Conservation (phyloP, 768 basidiomycete species). For the Tylopilus rubrobrunneus region DNA sequence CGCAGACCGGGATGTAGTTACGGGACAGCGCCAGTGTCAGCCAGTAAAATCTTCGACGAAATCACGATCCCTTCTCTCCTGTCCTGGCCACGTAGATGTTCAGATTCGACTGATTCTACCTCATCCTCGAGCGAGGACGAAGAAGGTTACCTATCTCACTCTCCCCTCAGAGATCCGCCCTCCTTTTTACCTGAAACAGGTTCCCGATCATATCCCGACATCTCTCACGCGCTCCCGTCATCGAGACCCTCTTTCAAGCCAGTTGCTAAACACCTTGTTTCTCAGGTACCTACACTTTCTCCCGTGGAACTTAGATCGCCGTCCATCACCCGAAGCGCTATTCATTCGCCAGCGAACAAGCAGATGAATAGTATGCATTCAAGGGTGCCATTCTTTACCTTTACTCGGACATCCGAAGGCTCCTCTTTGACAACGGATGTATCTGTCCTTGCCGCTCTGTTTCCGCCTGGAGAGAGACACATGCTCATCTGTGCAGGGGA, state of each 20-base stretch:
- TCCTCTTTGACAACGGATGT: slow-evolving; percentile 75
- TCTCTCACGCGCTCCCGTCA: slow-evolving; percentile 30
- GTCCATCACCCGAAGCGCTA: slow-evolving; percentile 5
- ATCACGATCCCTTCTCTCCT: slow-evolving; percentile 20
- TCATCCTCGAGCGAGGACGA: slow-evolving; percentile 39
- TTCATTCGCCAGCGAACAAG: slow-evolving; percentile 14
- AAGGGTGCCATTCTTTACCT: slow-evolving; percentile 72
- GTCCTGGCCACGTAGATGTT: slow-evolving; percentile 19
- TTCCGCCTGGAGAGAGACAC: slow-evolving; percentile 66
- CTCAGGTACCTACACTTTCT: slow-evolving; percentile 32
- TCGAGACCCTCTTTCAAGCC: slow-evolving; percentile 33
- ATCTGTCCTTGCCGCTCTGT: slow-evolving; percentile 60
- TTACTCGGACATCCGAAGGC: slow-evolving; percentile 73
- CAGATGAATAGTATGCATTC: slow-evolving; percentile 7
- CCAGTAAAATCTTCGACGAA: slow-evolving; percentile 9
- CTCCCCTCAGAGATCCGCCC: slow-evolving; percentile 39
- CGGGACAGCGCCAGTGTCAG: slow-evolving; percentile 3
- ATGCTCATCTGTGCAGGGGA: slow-evolving; percentile 74
- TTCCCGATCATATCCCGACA: slow-evolving; percentile 44
- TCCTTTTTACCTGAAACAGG: slow-evolving; percentile 31
- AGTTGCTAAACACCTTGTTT: slow-evolving; percentile 35
- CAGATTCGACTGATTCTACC: slow-evolving; percentile 23
- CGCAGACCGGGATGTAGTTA: slow-evolving; percentile 1
- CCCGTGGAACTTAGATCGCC: slow-evolving; percentile 19
- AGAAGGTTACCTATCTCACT: slow-evolving; percentile 59